Base-by-base conservation (phyloP, 208 protist species). In the Acanthamoeba sp. region DNA sequence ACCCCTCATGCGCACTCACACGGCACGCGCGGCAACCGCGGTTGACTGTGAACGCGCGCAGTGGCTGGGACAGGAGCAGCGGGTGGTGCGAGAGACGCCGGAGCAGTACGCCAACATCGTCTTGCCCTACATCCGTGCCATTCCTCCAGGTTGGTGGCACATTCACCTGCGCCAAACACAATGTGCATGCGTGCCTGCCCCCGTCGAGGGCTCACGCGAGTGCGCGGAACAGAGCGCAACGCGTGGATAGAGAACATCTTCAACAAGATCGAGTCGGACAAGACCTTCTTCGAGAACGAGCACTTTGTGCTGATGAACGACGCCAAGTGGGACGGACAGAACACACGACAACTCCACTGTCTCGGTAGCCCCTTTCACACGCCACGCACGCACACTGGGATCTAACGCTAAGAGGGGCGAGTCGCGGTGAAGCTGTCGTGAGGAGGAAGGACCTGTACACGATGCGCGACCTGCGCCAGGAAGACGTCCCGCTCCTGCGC, bases 291-390 rank as follows among this genome's bases (percentile, higher is more conserved):
- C 22, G 42, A 45, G 24, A 57, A 87, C 42, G 38, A 87, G 36
- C 76, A 87, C 45, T 87, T 87, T 36, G n/a, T 87, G 32, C 18
- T 87, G 38, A 87, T 87, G 24, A 55, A 57, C 34, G 76, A 87
- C 45, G 76, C 76, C 76, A 87, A 87, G 45, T 87, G 76, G 76
- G 76, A 87, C 42, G 76, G 76, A 7, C 42, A 48, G n/a, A 59
- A 14, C n/a, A 27, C 9, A 5, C 42, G 36, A 12, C 76, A 57
- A 32, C 76, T 87, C 32, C 76, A 87, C 42, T 87, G 76, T 22
- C 42, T 87, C 6, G 76, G 76, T 87, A 29, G 10, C 20, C 59
- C 16, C 5, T 38, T 38, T 3, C 24, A 38, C 27, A 40, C 73
- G 38, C 18, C 7, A 5, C 36, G 32, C 32, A 82, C 29, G 29